Conservation (phyloP, 257 asterid species). For the Lavandula angustifolia region DNA sequence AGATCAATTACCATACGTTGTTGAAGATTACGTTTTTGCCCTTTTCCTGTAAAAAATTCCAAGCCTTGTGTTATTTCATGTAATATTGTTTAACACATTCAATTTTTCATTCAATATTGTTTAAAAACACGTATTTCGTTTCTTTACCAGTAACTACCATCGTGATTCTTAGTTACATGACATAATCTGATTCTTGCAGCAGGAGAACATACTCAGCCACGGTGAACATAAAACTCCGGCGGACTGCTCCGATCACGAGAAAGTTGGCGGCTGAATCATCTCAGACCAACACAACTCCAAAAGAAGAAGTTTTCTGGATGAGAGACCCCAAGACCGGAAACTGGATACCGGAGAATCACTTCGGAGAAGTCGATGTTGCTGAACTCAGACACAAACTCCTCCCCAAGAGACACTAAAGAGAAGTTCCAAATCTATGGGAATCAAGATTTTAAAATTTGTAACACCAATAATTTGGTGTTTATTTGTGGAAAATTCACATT, state of each 20-base stretch:
- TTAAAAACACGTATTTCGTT: neutral
- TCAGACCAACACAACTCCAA: neutral
- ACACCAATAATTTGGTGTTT: too few species aligned
- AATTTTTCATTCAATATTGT: too few species aligned
- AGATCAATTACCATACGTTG: too few species aligned
- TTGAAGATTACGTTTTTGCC: too few species aligned
- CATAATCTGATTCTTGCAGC: too few species aligned
- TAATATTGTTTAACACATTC: too few species aligned
- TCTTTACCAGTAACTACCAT: too few species aligned
- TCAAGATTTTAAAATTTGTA: constrained; percentile 44
- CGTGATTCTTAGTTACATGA: too few species aligned
- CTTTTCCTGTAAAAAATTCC: too few species aligned
- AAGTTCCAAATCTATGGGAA: constrained; percentile 35
- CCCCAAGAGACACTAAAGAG: constrained; percentile 47
- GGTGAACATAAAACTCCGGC: constrained; percentile 2
- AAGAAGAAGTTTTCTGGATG: constrained; percentile 49
- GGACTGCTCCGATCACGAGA: neutral
- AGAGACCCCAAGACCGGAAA: constrained; percentile 55
- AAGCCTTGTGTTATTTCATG: too few species aligned
- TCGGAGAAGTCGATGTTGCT: constrained; percentile 33
- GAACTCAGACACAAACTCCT: constrained; percentile 46
- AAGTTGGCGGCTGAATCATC: constrained; percentile 4
- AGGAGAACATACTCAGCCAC: constrained; percentile 30
- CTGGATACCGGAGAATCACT: constrained; percentile 52
- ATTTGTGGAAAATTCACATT: too few species aligned